phyloP scores from a whole-genome alignment of 345 rosid genomes.

The Bretschneidera sinensis region DNA sequence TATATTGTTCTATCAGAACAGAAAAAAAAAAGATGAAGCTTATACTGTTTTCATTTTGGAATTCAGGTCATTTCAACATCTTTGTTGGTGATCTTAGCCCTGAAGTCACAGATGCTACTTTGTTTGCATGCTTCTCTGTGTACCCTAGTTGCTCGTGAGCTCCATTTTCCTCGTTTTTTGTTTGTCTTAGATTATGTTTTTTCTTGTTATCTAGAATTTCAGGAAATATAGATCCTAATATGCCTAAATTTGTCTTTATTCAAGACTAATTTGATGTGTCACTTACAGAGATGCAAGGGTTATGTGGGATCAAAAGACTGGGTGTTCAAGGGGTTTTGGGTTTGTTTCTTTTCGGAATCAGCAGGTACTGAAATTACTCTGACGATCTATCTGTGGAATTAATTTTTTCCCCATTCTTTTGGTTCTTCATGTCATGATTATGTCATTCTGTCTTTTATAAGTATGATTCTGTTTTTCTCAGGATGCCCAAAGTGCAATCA shows the following conservation, averaged over 20 bases:
- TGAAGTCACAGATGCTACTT: constrained; percentile 83
- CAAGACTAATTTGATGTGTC: neutral
- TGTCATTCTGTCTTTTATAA: too few relatives aligned
- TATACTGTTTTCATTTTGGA: constrained; percentile 7
- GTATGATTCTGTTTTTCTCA: constrained; percentile 31
- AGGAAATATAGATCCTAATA: constrained; percentile 1
- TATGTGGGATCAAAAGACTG: constrained; percentile 98
- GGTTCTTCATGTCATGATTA: neutral
- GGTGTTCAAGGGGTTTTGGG: constrained; percentile 94
- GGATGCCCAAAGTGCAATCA: constrained; percentile 88
- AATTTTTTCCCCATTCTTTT: neutral
- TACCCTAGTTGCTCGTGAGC: constrained; percentile 81
- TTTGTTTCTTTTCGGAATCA: constrained; percentile 86
- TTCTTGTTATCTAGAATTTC: neutral
- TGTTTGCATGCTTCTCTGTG: constrained; percentile 70
- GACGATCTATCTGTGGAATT: neutral
- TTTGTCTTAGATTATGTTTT: neutral
- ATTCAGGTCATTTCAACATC: constrained; percentile 71
- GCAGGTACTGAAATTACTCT: constrained; percentile 33
- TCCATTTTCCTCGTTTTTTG: constrained; percentile 2
- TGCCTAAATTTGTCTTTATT: neutral
- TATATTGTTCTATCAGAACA: neutral
- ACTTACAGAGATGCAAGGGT: constrained; percentile 70
- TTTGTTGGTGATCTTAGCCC: constrained; percentile 96
- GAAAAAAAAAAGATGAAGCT: neutral